Conservation (phyloP, 441 rosid genomes). For the Populus tomentosa region DNA sequence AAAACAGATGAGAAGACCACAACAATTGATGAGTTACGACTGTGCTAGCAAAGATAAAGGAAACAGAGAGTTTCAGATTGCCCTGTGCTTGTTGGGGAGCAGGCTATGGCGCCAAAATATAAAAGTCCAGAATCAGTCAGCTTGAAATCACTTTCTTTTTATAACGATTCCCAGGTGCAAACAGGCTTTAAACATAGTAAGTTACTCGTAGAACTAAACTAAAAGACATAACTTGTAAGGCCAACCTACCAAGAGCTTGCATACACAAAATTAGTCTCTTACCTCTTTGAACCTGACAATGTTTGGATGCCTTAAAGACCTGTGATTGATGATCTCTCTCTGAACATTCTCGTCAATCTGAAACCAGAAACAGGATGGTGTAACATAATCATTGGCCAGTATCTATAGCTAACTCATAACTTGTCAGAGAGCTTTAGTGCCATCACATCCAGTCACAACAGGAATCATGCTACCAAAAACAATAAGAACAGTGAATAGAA, state of each 20-base stretch:
- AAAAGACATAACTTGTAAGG: background rate
- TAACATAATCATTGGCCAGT: background rate
- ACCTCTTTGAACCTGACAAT: conserved; percentile 75
- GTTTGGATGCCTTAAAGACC: conserved; percentile 65
- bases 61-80: background rate
- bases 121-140: background rate
- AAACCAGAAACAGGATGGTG: conserved; percentile 14
- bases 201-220: background rate
- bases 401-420: background rate
- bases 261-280: conserved; percentile 5
- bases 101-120: background rate
- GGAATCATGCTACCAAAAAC: background rate
- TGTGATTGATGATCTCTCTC: conserved; percentile 72
- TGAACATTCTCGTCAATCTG: conserved; percentile 77
- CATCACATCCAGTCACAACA: background rate
- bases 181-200: background rate
- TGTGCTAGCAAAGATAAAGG: background rate
- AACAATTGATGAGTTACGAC: background rate
- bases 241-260: background rate
- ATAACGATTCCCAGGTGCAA: background rate
- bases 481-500: background rate
- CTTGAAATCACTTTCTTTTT: background rate
- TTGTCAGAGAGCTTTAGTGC: background rate
- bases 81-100: background rate
- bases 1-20: no score